A percentile compares a stretch with the other conserved stretches of the same genome.
These are phyloP conservation scores for Podospora fimiseda DNA, from an alignment of 495 filamentous ascomycete species.

Conservation along the genomic window DNA sequence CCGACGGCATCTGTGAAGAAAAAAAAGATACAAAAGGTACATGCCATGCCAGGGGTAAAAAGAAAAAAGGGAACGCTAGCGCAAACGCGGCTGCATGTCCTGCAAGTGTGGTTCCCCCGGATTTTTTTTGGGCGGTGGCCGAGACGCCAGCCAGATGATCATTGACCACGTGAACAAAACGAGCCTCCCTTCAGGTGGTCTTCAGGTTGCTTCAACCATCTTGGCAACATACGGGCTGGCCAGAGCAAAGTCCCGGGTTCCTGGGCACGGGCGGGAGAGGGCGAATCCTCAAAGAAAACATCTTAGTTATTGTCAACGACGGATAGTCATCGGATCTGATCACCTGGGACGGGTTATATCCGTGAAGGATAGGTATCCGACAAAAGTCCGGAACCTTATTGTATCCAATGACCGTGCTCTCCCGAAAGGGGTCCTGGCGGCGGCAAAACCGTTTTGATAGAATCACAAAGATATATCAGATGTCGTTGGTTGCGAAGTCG, in stretches of 20 bases:
- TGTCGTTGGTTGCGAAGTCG: not conserved
- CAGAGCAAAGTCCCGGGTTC: not conserved
- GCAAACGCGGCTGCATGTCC: conserved; percentile 2
- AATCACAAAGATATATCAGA: no score
- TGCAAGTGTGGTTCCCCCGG: conserved; percentile 7
- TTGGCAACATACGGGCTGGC: not conserved
- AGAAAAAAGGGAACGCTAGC: not conserved
- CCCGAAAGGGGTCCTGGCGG: not conserved
- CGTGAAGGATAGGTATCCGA: no score
- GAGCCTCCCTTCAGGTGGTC: conserved; percentile 4
- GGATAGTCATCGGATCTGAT: not conserved
- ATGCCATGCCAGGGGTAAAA: not conserved
- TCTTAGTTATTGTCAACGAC: no score
- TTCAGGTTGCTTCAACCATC: not conserved
- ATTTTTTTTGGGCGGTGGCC: conserved; percentile 2
- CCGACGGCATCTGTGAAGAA: not conserved
- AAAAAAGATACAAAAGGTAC: not conserved
- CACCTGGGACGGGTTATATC: no score
- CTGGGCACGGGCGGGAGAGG: no score
- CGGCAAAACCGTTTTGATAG: not conserved
- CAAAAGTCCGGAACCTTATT: no score
- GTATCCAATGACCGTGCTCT: no score
- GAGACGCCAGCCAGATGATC: conserved; percentile 17
- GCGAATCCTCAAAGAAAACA: not conserved
- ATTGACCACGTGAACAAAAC: conserved; percentile 28